These are phyloP conservation scores for Dichotomopilus funicola DNA, from an alignment of 2,329 filamentous ascomycete species.

Conservation along the genomic window DNA sequence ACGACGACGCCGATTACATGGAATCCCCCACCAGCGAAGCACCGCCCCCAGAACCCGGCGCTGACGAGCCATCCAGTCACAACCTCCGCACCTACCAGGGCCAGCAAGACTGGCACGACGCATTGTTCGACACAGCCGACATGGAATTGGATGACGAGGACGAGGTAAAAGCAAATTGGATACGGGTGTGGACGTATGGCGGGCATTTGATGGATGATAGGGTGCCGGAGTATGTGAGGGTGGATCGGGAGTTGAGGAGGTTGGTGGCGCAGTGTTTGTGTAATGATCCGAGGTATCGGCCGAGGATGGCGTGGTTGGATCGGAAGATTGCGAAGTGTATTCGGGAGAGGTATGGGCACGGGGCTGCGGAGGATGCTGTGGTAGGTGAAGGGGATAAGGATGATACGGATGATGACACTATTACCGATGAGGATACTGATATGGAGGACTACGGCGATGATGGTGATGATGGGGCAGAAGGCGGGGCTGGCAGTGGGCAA, in stretches of 20 bases:
- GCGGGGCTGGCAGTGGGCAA: background rate
- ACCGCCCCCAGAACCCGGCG: background rate
- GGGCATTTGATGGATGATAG: background rate
- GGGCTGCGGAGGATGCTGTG: no score
- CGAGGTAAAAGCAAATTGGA: background rate
- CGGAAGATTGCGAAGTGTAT: background rate
- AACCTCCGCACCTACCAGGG: no score
- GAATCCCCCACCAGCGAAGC: background rate
- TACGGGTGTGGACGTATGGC: conserved; percentile 1
- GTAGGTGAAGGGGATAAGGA: background rate
- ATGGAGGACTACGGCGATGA: background rate
- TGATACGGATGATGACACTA: background rate
- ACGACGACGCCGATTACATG: background rate
- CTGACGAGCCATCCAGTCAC: no score
- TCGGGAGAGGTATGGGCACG: no score
- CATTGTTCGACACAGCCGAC: no score
- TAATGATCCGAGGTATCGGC: background rate
- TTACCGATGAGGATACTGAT: background rate
- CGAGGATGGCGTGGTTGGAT: background rate
- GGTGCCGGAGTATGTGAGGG: background rate
- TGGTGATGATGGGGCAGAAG: background rate
- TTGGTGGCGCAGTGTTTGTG: conserved; percentile 2
- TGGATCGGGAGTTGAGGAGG: background rate
- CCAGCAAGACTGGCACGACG: no score
- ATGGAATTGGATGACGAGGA: no score